Evolutionary conservation across 495 filamentous ascomycete species (phyloP), one percentile per base, ranked within the genome.

Genomic region (Penicillium cosmopolitanum): DNA sequence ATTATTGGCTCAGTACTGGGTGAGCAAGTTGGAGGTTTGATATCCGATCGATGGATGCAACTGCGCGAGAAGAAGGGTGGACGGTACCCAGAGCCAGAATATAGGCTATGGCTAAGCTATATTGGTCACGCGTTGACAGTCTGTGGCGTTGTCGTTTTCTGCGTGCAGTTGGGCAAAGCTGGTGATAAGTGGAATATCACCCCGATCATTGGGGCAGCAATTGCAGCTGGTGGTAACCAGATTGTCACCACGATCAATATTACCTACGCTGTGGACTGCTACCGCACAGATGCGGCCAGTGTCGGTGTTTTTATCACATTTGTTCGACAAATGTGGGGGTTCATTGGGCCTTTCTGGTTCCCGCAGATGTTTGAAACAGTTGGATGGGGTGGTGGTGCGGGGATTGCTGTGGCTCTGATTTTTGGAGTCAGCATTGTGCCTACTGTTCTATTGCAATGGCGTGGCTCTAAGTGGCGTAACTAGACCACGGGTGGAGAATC

Each of bases 331-430:
- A 77, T 70, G 4, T 85, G 82, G 82, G 82, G 82, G 0, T 86
- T 86, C 61, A 82, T 85, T 66, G 83, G 83, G 2, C 80, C 80
- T 1, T 85, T 85, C 57, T 85, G 81, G 80, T 81, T 85, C 55
- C 78, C 82, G n/a, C 38, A 62, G 19, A 82, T 84, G 79, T 79
- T 83, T 25, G 66, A 73, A 7, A 74, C 63, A 51, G 70, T 82
- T 23, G 81, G 80, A 3, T 50, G 77, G 31, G 68, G 65, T 28
- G 70, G 62, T 12, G 78, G 79, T 48, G 69, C 78, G 1, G 82
- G 77, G 0, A 63, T 83, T 46, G 67, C 67, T 0, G 61, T 66
- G n/a, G 80, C 70, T 5, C 35, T 83, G 19, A 73, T 84, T 23
- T 61, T 82, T 21, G 77, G 43, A 51, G 68, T 77, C 16, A 78